Evolutionary conservation across 1,139 yeast genomes (phyloP), one percentile per base, ranked within the genome.

Genomic region (Kodamaea alishanica): DNA sequence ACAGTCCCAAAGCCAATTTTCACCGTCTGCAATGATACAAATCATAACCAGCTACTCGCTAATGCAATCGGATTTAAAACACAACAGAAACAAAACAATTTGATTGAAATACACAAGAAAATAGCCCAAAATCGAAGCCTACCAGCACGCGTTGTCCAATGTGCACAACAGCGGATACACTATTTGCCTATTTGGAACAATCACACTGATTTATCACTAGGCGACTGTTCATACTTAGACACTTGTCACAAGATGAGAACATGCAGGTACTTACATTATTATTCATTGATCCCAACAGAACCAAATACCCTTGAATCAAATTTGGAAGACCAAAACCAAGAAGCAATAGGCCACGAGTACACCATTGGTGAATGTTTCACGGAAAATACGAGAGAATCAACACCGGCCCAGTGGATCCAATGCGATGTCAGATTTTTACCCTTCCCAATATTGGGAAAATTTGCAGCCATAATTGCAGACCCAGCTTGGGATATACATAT

Each of bases 201-300:
- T 26, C 66, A 70, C 28, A 70, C 96, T 0, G 97, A 90, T 52
- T 42, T 61, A 1, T 63, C 70, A 20, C 60, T 87, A n/a, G 97
- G 97, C 1, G 97, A 90, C 58, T 90, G 97, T 54, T 89, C 96
- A 4, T 90, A 90, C 54, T 70, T 90, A 46, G 97, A 90, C 56
- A 89, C 97, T 1, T 90, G 97, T 54, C 96, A 87, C 61, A 88
- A 89, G 59, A 76, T 85, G 60, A 80, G 77, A 47, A 68, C 79
- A 4, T 90, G 97, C 60, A 70, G 95, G 25, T 90, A 85, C 56
- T 70, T 87, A 32, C 97, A 90, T 61, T 90, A 89, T 58, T 70
- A 74, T 44, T 84, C 82, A 34, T 68, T 81, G 49, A 56, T 66
- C 49, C 90, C 89, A 34, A 24, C 26, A 24, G 11, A 20, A 30